Conservation (phyloP, 441 rosid genomes). For the Erodium texanum region DNA sequence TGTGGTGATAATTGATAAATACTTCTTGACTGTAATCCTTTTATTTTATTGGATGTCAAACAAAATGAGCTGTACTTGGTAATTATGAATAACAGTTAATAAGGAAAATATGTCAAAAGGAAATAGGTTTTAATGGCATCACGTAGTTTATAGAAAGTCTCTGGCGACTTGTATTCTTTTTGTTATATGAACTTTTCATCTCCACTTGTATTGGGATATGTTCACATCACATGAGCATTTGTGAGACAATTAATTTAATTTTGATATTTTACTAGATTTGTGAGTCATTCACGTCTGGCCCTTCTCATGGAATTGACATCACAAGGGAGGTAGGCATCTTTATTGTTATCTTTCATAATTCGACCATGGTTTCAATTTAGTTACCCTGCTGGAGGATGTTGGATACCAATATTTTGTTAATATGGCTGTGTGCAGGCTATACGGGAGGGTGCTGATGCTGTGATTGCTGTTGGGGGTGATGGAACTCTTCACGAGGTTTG, state of each 20-base stretch:
- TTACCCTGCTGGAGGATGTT: not conserved
- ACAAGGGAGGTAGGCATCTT: slow-evolving; percentile 67
- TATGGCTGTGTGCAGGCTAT: slow-evolving; percentile 51
- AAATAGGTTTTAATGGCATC: not conserved
- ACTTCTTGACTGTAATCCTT: not conserved
- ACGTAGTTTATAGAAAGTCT: not conserved
- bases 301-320: slow-evolving; percentile 82
- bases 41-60: not conserved
- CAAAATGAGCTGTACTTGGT: slow-evolving; percentile 3
- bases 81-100: not conserved
- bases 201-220: not conserved
- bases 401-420: slow-evolving; percentile 16
- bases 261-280: slow-evolving; percentile 42
- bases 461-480: slow-evolving; percentile 98
- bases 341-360: slow-evolving; percentile 4
- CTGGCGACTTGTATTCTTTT: not conserved
- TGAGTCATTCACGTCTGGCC: slow-evolving; percentile 85
- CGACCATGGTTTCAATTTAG: slow-evolving; percentile 15
- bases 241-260: slow-evolving; percentile 4
- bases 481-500: slow-evolving; percentile 93
- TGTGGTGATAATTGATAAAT: not conserved
- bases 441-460: slow-evolving; percentile 88
- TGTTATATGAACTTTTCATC: not conserved
- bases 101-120: not conserved
- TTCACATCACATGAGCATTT: not conserved